Percentiles rank a stretch among this genome's conserved stretches.
These are phyloP conservation scores for Corrigiola litoralis DNA, from an alignment of 179 eudicot genomes.

Conservation along the genomic window DNA sequence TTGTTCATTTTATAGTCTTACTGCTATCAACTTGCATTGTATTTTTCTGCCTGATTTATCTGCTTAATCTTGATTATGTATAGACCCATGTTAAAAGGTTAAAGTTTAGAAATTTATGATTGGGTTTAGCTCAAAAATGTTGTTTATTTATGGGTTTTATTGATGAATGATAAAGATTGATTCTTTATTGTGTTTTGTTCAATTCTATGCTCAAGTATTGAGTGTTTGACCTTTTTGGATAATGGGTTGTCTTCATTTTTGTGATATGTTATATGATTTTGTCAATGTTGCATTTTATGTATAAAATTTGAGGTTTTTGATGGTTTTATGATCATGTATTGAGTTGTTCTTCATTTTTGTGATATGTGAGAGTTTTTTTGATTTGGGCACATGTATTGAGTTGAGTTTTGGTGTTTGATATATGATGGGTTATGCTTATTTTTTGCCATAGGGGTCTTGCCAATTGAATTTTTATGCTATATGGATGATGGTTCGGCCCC, in stretches of 20 bases:
- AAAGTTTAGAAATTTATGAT: not conserved
- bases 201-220: not conserved
- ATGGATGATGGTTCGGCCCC: conserved; percentile 42
- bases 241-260: not conserved
- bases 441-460: conserved; percentile 13
- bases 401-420: not conserved
- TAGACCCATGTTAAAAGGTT: not conserved
- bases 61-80: conserved; percentile 1
- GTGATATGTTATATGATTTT: conserved; percentile 1
- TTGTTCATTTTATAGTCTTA: not conserved
- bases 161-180: not conserved
- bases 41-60: not conserved
- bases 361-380: not conserved
- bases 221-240: conserved; percentile 3
- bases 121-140: not conserved
- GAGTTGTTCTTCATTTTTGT: not conserved
- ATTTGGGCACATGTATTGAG: not conserved
- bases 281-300: not conserved
- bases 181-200: not conserved
- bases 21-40: conserved; percentile 14
- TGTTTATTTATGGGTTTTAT: not conserved
- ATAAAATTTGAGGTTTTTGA: too few relatives aligned
- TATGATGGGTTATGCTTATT: not conserved
- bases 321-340: not conserved
- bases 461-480: conserved; percentile 8